These are phyloP conservation scores for Serpula lacrymans DNA, from an alignment of 768 basidiomycete species.

Conservation along the genomic window DNA sequence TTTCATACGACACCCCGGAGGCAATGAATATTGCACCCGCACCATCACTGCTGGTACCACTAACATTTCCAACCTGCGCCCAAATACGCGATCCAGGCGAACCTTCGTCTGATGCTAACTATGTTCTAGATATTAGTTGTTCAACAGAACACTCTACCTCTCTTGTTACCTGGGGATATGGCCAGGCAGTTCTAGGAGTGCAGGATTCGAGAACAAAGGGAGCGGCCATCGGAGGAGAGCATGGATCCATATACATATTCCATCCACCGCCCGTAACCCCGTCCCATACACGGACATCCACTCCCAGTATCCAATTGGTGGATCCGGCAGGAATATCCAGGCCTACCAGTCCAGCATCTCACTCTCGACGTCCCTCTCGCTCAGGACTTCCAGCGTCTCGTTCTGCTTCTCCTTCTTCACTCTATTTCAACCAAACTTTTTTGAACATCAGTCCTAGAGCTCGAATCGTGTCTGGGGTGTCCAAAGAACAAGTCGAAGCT, in stretches of 20 bases:
- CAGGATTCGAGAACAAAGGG: too few relatives aligned
- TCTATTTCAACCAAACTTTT: constrained; percentile 35
- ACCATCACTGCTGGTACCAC: too few relatives aligned
- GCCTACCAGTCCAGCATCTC: constrained; percentile 1
- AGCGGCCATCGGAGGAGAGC: background rate
- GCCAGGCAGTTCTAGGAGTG: too few relatives aligned
- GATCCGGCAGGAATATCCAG: background rate
- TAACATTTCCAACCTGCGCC: too few relatives aligned
- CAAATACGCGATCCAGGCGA: too few relatives aligned
- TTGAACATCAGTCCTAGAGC: constrained; percentile 57
- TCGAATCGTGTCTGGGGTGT: constrained; percentile 69
- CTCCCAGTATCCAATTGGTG: background rate
- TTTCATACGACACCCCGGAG: too few relatives aligned
- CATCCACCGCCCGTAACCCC: background rate
- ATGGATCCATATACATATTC: background rate
- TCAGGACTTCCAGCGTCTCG: constrained; percentile 17
- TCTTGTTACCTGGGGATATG: too few relatives aligned
- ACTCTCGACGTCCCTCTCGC: constrained; percentile 24
- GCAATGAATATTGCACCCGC: too few relatives aligned
- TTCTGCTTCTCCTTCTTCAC: constrained; percentile 36
- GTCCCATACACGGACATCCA: background rate
- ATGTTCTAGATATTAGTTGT: too few relatives aligned
- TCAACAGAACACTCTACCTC: too few relatives aligned
- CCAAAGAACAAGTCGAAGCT: constrained; percentile 67
- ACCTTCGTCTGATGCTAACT: too few relatives aligned